Conservation (phyloP, 192 early-diverging fungal genomes). For the Coemansia sp. region DNA sequence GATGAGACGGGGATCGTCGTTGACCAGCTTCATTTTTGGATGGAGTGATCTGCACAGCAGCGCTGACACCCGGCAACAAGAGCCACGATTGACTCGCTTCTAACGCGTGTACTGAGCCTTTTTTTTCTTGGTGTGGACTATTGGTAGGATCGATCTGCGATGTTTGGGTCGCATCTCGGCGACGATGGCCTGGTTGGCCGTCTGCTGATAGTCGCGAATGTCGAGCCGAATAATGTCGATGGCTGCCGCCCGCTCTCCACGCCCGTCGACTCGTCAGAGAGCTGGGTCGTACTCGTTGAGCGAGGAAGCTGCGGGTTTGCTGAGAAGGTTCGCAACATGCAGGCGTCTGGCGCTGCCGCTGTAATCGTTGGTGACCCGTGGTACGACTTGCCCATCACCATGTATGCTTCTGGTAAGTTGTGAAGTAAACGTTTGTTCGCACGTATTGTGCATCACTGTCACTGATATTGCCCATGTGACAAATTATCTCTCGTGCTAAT, state of each 20-base stretch:
- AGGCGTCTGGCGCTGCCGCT: conserved; percentile 74
- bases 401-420: conserved; percentile 61
- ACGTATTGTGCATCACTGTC: conserved; percentile 1
- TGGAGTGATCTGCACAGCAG: neutral
- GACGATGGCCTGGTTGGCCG: conserved; percentile 69
- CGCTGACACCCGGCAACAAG: neutral
- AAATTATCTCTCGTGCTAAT: neutral
- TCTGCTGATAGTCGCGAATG: conserved; percentile 59
- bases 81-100: neutral
- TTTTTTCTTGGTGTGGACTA: neutral
- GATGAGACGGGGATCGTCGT: neutral
- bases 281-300: conserved; percentile 84
- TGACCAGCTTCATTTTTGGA: neutral
- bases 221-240: conserved; percentile 56
- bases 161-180: conserved; percentile 78
- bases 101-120: neutral
- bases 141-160: conserved; percentile 69
- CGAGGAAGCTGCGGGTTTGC: conserved; percentile 88
- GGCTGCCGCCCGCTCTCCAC: conserved; percentile 60
- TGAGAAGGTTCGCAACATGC: conserved; percentile 90
- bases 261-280: conserved; percentile 32
- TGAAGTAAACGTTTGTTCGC: conserved; percentile 48
- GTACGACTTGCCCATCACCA: conserved; percentile 77
- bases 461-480: neutral
- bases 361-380: conserved; percentile 86